Evolutionary conservation across 2,329 filamentous ascomycete species (phyloP).

Genomic region (Chalaropsis ovoidea): DNA sequence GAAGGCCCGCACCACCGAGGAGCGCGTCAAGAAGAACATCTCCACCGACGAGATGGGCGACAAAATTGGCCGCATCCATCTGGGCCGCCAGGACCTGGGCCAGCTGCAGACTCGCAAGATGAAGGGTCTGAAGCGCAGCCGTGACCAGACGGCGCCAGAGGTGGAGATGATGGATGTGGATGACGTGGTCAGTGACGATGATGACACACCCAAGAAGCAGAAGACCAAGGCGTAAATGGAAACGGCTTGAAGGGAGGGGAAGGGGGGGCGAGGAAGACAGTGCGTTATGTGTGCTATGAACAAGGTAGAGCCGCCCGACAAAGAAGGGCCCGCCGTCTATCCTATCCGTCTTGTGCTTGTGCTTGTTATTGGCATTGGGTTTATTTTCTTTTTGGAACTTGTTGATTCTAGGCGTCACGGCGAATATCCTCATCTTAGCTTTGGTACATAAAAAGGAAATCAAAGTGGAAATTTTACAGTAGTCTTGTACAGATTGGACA

Average conservation of each 20-base stretch:
- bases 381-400: slow-evolving; percentile 19
- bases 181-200: slow-evolving; percentile 30
- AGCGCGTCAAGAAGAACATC: slow-evolving; percentile 92
- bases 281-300: not conserved
- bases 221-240: slow-evolving; percentile 28
- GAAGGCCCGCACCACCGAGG: slow-evolving; percentile 64
- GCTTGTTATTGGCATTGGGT: slow-evolving; percentile 23
- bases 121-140: slow-evolving; percentile 88
- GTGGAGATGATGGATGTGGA: slow-evolving; percentile 40
- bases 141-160: slow-evolving; percentile 44
- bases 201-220: slow-evolving; percentile 31
- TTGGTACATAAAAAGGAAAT: slow-evolving; percentile 20
- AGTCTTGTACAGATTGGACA: not conserved
- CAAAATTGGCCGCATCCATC: slow-evolving; percentile 87
- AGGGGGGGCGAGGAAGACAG: not conserved
- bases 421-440: slow-evolving; percentile 21
- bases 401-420: slow-evolving; percentile 22
- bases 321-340: not conserved
- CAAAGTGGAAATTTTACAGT: slow-evolving; percentile 2
- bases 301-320: not conserved
- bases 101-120: slow-evolving; percentile 94
- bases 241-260: not conserved
- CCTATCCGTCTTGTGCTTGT: slow-evolving; percentile 16
- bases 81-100: slow-evolving; percentile 79
- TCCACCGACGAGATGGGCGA: slow-evolving; percentile 84